Percentiles rank a stretch among this genome's conserved stretches.
These are phyloP conservation scores for Pleurotus salmoneostramineus DNA, from an alignment of 768 basidiomycete species.

Conservation along the genomic window DNA sequence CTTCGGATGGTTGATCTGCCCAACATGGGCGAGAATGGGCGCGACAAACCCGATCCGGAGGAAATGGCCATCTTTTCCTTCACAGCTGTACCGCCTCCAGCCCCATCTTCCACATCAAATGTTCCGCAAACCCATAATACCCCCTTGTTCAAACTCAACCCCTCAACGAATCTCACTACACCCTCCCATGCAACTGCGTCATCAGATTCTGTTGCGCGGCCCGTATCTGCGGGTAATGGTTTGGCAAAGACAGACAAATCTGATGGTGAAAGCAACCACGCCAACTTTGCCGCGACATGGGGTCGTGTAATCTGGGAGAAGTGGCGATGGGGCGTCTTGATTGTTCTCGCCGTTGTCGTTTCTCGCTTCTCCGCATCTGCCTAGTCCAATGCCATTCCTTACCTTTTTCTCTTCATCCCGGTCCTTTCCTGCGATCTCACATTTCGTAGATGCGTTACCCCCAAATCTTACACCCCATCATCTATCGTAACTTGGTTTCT, in stretches of 20 bases:
- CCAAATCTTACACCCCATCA: background rate
- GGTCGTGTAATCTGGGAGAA: constrained; percentile 74
- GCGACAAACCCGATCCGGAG: constrained; percentile 41
- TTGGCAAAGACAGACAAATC: constrained; percentile 15
- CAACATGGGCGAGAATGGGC: constrained; percentile 88
- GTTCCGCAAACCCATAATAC: constrained; percentile 9
- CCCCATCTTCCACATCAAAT: constrained; percentile 11
- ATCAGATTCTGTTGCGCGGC: background rate
- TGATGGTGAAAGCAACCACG: constrained; percentile 21
- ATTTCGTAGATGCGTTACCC: background rate
- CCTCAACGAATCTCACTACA: background rate
- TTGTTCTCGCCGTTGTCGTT: constrained; percentile 73
- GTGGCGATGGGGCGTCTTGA: constrained; percentile 79
- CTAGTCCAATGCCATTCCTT: constrained; percentile 11
- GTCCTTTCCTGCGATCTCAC: background rate
- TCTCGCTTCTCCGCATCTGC: constrained; percentile 65
- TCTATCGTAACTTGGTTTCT: background rate
- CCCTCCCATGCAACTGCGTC: constrained; percentile 11
- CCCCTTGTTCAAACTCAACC: constrained; percentile 1
- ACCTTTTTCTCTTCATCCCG: background rate
- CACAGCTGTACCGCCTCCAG: constrained; percentile 11
- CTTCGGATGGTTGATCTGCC: constrained; percentile 70
- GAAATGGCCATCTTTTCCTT: constrained; percentile 18
- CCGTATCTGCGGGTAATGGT: background rate
- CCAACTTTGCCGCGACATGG: constrained; percentile 59